A percentile compares a stretch with the other conserved stretches of the same genome.
These are phyloP conservation scores for Aspergillus sp. DNA, from an alignment of 2,329 filamentous ascomycete genomes.

Conservation along the genomic window DNA sequence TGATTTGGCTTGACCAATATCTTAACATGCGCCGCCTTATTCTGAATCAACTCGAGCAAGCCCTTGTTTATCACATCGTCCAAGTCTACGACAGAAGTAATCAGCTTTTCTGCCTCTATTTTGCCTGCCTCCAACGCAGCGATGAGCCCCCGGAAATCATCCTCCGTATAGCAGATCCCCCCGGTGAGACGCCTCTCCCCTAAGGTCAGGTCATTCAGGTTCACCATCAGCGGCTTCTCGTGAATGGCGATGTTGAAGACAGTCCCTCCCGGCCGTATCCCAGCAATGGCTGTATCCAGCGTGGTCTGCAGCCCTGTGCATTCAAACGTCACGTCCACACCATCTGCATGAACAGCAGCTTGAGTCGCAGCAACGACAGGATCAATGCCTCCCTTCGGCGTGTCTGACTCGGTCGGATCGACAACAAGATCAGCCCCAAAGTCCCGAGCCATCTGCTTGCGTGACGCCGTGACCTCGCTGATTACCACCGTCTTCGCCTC, in stretches of 20 bases:
- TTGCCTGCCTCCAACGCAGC: neutral
- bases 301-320: neutral
- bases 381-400: neutral
- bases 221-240: constrained; percentile 1
- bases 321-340: neutral
- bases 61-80: neutral
- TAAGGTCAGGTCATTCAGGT: neutral
- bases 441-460: neutral
- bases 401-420: neutral
- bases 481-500: neutral
- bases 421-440: neutral
- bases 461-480: neutral
- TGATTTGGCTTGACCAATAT: constrained; percentile 7
- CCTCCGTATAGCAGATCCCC: constrained; percentile 3
- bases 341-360: neutral
- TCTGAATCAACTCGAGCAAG: constrained; percentile 3
- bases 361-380: neutral
- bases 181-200: neutral
- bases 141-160: neutral
- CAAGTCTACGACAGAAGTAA: constrained; percentile 2
- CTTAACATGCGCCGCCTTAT: constrained; percentile 5
- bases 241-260: constrained; percentile 4
- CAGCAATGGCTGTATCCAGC: neutral
- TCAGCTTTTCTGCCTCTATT: neutral
- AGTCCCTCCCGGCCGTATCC: neutral